Conservation (phyloP, 768 basidiomycete species). For the Boletus rubroflammeus region DNA sequence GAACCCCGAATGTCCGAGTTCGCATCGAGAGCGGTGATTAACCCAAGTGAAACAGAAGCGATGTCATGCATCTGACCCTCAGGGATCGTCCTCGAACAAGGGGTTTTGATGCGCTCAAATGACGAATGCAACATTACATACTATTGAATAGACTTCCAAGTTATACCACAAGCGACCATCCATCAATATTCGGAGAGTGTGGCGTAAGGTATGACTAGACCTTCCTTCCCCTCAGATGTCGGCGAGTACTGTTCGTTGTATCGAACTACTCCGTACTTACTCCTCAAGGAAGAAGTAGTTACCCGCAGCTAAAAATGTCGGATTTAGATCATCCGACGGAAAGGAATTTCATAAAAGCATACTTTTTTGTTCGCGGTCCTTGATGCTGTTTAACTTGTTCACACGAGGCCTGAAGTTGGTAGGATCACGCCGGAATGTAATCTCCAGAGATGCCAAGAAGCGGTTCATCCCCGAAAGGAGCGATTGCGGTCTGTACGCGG, state of each 20-base stretch:
- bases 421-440: slow-evolving; percentile 97
- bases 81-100: background rate
- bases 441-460: slow-evolving; percentile 92
- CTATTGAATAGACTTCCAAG: slow-evolving; percentile 2
- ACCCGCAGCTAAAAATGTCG: slow-evolving; percentile 52
- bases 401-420: slow-evolving; percentile 90
- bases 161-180: slow-evolving; percentile 6
- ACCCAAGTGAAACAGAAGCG: background rate
- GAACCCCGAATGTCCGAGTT: background rate
- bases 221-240: slow-evolving; percentile 8
- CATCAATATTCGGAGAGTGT: slow-evolving; percentile 5
- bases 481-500: slow-evolving; percentile 72
- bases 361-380: slow-evolving; percentile 88
- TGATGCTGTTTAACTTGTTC: slow-evolving; percentile 80
- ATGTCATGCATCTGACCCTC: background rate
- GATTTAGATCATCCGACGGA: slow-evolving; percentile 6
- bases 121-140: slow-evolving; percentile 10
- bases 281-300: slow-evolving; percentile 95
- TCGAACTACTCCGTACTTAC: slow-evolving; percentile 29
- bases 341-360: slow-evolving; percentile 19
- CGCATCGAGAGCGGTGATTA: background rate
- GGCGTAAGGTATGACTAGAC: slow-evolving; percentile 9
- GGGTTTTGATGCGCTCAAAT: slow-evolving; percentile 7
- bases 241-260: background rate
- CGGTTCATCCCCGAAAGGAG: slow-evolving; percentile 97